A percentile compares a stretch with the other conserved stretches of the same genome.
phyloP scores from a whole-genome alignment of 2,329 filamentous ascomycete species.

The Cryphonectria parasitica region DNA sequence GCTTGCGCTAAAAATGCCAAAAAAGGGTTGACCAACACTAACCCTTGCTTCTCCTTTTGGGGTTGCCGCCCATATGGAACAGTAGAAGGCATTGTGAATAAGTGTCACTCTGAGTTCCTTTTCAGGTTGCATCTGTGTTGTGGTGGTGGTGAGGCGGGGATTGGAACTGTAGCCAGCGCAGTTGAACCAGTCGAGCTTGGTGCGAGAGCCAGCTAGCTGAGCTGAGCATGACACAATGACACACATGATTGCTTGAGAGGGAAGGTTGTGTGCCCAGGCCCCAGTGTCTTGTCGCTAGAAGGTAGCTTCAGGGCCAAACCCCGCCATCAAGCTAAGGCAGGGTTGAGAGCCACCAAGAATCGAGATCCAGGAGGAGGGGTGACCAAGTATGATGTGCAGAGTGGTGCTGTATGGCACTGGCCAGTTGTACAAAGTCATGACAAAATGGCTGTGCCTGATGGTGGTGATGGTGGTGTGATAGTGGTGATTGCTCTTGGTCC shows the following conservation, averaged over 20 bases:
- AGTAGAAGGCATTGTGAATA: neutral
- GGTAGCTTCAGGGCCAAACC: neutral
- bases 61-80: neutral
- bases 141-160: neutral
- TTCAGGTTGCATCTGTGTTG: neutral
- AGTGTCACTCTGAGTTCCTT: neutral
- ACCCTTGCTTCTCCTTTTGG: neutral
- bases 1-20: neutral
- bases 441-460: neutral
- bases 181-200: neutral
- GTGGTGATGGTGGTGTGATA: neutral
- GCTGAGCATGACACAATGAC: neutral
- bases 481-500: neutral
- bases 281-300: neutral
- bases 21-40: neutral
- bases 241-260: neutral
- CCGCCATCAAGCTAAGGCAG: neutral
- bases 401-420: neutral
- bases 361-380: neutral
- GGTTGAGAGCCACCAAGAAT: neutral
- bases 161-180: neutral
- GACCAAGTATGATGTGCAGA: neutral
- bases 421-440: neutral
- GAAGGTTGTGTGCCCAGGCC: neutral
- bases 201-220: neutral